Evolutionary conservation across 2,329 filamentous ascomycete species (phyloP).

Genomic region (Aspergillus neoniger): DNA sequence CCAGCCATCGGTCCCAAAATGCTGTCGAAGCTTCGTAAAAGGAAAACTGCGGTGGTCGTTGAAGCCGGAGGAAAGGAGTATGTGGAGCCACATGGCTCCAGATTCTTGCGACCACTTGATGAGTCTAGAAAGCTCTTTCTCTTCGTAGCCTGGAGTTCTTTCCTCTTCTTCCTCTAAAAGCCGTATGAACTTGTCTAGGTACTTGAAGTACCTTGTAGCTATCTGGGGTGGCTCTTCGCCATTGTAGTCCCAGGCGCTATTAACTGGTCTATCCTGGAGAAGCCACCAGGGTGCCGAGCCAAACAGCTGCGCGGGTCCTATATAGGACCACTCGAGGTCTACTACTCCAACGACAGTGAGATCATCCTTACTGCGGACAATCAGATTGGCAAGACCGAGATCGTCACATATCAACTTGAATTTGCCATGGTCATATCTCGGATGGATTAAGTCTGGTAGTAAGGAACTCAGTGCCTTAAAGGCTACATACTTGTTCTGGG

Average conservation of each 20-base stretch:
- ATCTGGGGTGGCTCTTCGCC: constrained; percentile 26
- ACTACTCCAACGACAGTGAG: constrained; percentile 40
- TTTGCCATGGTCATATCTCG: constrained; percentile 29
- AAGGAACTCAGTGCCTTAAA: constrained; percentile 33
- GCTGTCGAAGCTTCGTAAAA: constrained; percentile 29
- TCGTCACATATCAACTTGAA: constrained; percentile 45
- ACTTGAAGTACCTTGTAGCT: constrained; percentile 30
- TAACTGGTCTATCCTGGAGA: constrained; percentile 35
- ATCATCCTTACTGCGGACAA: constrained; percentile 37
- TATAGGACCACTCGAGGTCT: constrained; percentile 43
- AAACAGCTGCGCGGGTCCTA: constrained; percentile 41
- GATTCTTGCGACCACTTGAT: constrained; percentile 37
- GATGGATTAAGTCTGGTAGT: constrained; percentile 27
- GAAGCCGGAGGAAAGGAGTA: constrained; percentile 37
- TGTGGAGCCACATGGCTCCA: constrained; percentile 41
- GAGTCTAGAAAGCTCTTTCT: constrained; percentile 35
- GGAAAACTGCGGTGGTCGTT: constrained; percentile 35
- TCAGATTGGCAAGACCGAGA: constrained; percentile 41
- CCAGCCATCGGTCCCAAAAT: constrained; percentile 26
- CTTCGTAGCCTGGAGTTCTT: constrained; percentile 26
- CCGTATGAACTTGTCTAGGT: constrained; percentile 33
- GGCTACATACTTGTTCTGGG: constrained; percentile 30
- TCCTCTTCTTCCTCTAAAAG: constrained; percentile 37
- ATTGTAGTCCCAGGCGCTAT: constrained; percentile 29
- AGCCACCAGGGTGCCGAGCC: constrained; percentile 42